Conservation (phyloP, 2,329 filamentous ascomycete species). For the Harringtonia aguacate region DNA sequence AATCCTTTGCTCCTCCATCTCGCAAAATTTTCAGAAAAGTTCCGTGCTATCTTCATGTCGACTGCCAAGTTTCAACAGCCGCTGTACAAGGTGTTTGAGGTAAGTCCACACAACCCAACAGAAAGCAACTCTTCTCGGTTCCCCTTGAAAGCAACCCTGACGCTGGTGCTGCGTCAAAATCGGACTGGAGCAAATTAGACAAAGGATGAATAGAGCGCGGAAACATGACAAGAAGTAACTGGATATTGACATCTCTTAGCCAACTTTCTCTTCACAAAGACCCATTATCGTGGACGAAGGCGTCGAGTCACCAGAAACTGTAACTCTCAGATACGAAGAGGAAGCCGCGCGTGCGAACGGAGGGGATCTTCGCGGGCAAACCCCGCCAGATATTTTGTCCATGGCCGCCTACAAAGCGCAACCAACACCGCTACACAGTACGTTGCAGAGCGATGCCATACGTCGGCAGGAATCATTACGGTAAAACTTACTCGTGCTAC, state of each 20-base stretch:
- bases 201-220: too few relatives aligned
- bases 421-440: conserved; percentile 71
- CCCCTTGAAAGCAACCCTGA: too few relatives aligned
- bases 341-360: conserved; percentile 41
- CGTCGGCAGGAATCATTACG: too few relatives aligned
- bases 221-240: not conserved
- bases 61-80: conserved; percentile 43
- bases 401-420: conserved; percentile 80
- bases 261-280: conserved; percentile 41
- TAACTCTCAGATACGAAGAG: conserved; percentile 47
- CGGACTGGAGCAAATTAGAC: too few relatives aligned
- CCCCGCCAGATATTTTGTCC: conserved; percentile 50
- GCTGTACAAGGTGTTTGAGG: conserved; percentile 48
- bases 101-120: conserved; percentile 38
- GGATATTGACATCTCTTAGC: conserved; percentile 24
- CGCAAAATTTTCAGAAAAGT: not conserved
- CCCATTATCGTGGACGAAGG: conserved; percentile 48
- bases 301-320: conserved; percentile 46
- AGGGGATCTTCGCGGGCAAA: conserved; percentile 41
- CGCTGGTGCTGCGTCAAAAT: too few relatives aligned
- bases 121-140: not conserved
- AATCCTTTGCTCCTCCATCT: conserved; percentile 2
- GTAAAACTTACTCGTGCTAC: not conserved
- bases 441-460: too few relatives aligned
- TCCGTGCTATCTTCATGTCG: conserved; percentile 36